Percentiles rank a stretch among this genome's conserved stretches.
Conservation (phyloP, 371 early-diverging fungal genomes). For the Globomyces sp. region DNA sequence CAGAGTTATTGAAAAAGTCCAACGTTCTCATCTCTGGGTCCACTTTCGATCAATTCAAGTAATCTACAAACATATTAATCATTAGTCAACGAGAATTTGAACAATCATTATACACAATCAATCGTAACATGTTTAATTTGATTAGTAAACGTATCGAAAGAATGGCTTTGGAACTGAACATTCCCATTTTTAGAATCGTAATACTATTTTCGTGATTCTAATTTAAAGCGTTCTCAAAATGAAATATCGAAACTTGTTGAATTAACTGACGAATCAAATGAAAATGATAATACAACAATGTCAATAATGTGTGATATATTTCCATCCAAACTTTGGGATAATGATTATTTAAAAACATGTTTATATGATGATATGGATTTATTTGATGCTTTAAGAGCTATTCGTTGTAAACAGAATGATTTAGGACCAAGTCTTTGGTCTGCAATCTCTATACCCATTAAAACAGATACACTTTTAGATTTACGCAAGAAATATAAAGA, state of each 20-base stretch:
- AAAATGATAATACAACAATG: not conserved
- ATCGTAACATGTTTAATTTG: not conserved
- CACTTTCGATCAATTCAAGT: constrained; percentile 2
- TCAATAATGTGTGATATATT: constrained; percentile 4
- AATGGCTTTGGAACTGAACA: constrained; percentile 26
- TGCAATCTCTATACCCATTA: constrained; percentile 14
- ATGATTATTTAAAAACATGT: constrained; percentile 21
- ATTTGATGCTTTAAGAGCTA: constrained; percentile 22
- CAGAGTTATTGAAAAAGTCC: no score
- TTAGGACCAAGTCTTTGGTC: constrained; percentile 27
- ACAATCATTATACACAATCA: not conserved
- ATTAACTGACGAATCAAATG: not conserved
- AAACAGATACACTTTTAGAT: constrained; percentile 21
- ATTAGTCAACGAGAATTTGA: not conserved
- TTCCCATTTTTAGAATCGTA: constrained; percentile 15
- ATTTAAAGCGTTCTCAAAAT: constrained; percentile 6
- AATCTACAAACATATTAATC: not conserved
- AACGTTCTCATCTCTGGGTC: not conserved
- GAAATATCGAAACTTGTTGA: not conserved
- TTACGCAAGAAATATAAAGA: constrained; percentile 27
- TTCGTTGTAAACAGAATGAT: not conserved
- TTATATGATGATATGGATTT: constrained; percentile 40
- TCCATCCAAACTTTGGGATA: constrained; percentile 20
- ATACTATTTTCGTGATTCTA: not conserved
- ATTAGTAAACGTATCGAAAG: constrained; percentile 17